Evolutionary conservation across 2,329 filamentous ascomycete species (phyloP).

Genomic region (Bipolaris zeicola): DNA sequence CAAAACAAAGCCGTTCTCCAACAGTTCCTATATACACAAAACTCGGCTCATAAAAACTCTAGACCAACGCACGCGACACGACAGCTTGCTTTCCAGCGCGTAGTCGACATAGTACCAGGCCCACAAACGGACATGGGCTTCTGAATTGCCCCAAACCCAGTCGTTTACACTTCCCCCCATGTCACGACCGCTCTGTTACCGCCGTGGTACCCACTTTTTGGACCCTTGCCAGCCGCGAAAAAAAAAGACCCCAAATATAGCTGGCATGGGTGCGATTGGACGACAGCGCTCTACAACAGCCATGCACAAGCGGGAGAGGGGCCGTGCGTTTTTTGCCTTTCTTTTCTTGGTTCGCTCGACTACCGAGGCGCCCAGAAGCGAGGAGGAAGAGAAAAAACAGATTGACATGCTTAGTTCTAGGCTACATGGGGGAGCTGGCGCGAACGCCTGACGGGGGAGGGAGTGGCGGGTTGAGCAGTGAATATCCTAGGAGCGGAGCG

Average conservation of each 20-base stretch:
- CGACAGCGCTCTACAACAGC: background rate
- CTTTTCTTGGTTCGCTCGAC: conserved; percentile 16
- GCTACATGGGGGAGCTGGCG: background rate
- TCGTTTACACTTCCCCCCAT: background rate
- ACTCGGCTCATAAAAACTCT: background rate
- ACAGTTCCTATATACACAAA: conserved; percentile 13
- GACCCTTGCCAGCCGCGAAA: background rate
- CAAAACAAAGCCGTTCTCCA: background rate
- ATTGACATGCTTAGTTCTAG: background rate
- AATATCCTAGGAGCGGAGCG: background rate
- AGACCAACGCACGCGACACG: conserved; percentile 3
- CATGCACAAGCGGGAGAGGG: background rate
- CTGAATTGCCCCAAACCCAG: background rate
- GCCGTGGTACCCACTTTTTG: conserved; percentile 12
- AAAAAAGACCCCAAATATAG: conserved; percentile 30
- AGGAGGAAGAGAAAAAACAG: no score
- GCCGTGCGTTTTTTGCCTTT: background rate
- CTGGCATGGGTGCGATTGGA: conserved; percentile 15
- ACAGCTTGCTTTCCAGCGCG: conserved; percentile 10
- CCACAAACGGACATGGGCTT: no score
- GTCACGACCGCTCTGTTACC: conserved; percentile 9
- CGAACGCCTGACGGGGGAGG: conserved; percentile 7
- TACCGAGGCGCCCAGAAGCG: conserved; percentile 19
- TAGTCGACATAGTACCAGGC: background rate
- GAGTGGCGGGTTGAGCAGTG: background rate